phyloP scores from a whole-genome alignment of 305 asterid genomes.

The Fraxinus albicans region DNA sequence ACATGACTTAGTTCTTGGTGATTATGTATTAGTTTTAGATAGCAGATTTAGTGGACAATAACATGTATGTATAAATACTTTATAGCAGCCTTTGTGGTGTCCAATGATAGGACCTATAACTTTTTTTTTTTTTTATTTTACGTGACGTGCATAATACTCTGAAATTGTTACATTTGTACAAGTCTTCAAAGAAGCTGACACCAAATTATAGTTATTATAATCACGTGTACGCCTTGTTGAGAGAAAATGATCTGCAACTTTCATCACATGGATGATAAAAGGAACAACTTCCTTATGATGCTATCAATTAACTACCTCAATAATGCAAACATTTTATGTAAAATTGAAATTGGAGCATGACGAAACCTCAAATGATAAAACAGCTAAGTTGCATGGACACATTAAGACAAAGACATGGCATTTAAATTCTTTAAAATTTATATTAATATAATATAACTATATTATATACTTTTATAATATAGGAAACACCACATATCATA shows the following conservation, averaged over 20 bases:
- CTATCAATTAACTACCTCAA: neutral
- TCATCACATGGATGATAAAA: neutral
- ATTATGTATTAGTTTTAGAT: neutral
- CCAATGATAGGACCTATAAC: neutral
- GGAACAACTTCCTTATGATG: neutral
- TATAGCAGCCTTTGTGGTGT: neutral
- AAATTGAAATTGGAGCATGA: neutral
- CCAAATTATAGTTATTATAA: neutral
- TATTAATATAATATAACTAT: neutral
- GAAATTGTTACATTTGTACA: neutral
- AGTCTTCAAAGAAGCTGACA: slow-evolving; percentile 22
- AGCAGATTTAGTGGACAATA: neutral
- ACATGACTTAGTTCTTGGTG: neutral
- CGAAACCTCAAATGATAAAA: neutral
- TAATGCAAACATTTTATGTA: neutral
- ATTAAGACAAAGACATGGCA: neutral
- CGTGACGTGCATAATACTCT: neutral
- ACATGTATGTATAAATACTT: neutral
- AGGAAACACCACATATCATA: neutral
- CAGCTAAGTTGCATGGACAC: neutral
- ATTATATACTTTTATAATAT: neutral
- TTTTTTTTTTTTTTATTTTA: neutral
- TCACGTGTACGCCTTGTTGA: neutral
- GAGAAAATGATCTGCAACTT: neutral
- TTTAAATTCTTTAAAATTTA: neutral